These are phyloP conservation scores for Candolleomyces eurysporus DNA, from an alignment of 768 basidiomycete genomes.

Conservation along the genomic window DNA sequence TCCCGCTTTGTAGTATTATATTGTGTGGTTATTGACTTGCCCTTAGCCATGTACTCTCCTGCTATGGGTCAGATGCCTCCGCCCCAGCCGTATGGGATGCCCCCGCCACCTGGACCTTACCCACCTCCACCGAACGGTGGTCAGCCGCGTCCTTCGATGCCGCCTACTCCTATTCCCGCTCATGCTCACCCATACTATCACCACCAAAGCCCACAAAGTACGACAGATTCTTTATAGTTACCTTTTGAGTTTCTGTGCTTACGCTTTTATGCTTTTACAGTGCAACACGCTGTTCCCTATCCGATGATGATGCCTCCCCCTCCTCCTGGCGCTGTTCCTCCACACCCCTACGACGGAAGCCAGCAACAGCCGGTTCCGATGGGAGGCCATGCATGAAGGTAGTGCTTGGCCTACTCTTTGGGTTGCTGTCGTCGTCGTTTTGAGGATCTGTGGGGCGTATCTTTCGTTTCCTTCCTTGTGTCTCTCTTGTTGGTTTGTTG, in stretches of 20 bases:
- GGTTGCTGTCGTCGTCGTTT: background rate
- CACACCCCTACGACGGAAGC: conserved; percentile 73
- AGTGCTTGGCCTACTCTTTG: background rate
- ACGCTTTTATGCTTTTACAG: conserved; percentile 34
- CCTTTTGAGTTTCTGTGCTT: conserved; percentile 12
- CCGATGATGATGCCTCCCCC: conserved; percentile 92
- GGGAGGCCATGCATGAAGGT: conserved; percentile 68
- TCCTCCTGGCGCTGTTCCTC: conserved; percentile 50
- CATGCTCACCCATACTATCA: conserved; percentile 89
- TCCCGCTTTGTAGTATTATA: background rate
- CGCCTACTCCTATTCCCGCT: conserved; percentile 85
- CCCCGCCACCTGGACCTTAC: conserved; percentile 71
- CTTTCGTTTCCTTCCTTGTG: background rate
- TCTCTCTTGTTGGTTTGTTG: no score
- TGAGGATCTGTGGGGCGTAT: background rate
- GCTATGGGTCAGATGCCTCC: conserved; percentile 87
- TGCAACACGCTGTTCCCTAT: conserved; percentile 84
- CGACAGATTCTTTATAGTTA: conserved; percentile 25
- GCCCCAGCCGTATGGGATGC: conserved; percentile 74
- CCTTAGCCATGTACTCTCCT: conserved; percentile 76
- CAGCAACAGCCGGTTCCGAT: conserved; percentile 70
- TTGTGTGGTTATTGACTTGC: conserved; percentile 10
- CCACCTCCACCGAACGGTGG: conserved; percentile 77
- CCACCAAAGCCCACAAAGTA: conserved; percentile 81
- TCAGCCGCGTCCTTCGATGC: conserved; percentile 77